Evolutionary conservation across 148 eudicot genomes (phyloP), one percentile per base, ranked within the genome.

Genomic region (Drosera capensis): DNA sequence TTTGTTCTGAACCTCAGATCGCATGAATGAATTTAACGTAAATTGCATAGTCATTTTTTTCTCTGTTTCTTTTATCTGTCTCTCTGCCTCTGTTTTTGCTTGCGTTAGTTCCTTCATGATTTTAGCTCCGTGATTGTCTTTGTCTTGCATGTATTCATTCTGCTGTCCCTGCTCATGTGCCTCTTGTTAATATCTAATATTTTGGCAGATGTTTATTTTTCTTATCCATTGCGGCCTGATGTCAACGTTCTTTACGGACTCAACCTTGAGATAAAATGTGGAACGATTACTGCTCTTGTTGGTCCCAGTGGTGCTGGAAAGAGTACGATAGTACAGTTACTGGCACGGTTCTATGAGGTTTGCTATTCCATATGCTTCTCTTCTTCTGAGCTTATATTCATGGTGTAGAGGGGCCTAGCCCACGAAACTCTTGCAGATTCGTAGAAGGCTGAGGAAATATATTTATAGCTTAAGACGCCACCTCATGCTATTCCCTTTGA

Each of bases 241-340:
- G 87, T 80, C 22, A 76, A 73, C 51, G 68, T 90, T 59, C 77
- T 90, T 6, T 67, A 58, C 28, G 93, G 80, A 62, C 93, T 90
- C 29, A 61, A 73, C 58, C 68, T 90, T 49, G 75, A 67, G 11
- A 66, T 90, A 26, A 90, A 75, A 64, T 71, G 76, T 49, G 97
- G 97, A 51, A 68, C 84, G 52, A 63, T 84, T 23, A 90, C 97
- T 58, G 97, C 97, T 60, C 80, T 90, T 26, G 97, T 90, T 56
- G 97, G 97, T 45, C 61, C 94, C 58, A 90, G 97, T 62, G 97
- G 97, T 64, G 87, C 97, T 29, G 97, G 97, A 44, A 90, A 90
- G 66, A 90, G 97, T 69, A 90, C 97, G 18, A 55, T 90, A 52
- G 97, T 90, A 52, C 97, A 84, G 72, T 63, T 90, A 54, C 61